Conservation (phyloP, 2,329 filamentous ascomycete genomes). For the Penicillium corylophilum region DNA sequence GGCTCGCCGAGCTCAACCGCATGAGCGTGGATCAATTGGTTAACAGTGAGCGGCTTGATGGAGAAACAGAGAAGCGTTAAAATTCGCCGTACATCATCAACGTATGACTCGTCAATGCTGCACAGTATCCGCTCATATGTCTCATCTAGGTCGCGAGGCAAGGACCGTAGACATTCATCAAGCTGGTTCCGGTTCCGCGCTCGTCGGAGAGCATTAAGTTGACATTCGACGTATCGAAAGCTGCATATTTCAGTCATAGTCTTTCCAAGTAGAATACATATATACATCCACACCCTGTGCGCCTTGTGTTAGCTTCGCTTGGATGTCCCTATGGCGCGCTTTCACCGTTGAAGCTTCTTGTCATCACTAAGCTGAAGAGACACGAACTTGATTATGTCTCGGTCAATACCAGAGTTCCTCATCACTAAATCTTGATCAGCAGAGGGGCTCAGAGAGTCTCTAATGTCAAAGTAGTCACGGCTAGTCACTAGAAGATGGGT, state of each 20-base stretch:
- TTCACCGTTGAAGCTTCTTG: conserved; percentile 14
- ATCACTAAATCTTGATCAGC: neutral
- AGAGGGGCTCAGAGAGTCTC: neutral
- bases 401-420: conserved; percentile 12
- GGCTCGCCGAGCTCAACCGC: conserved; percentile 23
- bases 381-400: conserved; percentile 17
- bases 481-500: conserved; percentile 29
- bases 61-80: conserved; percentile 28
- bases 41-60: conserved; percentile 18
- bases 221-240: conserved; percentile 33
- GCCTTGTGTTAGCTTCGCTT: neutral
- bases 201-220: conserved; percentile 17
- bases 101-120: conserved; percentile 15
- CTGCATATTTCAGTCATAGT: conserved; percentile 13
- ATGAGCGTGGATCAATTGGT: conserved; percentile 25
- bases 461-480: conserved; percentile 15
- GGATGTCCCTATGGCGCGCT: conserved; percentile 11
- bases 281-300: conserved; percentile 13
- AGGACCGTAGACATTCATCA: conserved; percentile 20
- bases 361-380: conserved; percentile 7
- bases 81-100: conserved; percentile 23
- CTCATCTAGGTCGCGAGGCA: conserved; percentile 29
- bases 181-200: conserved; percentile 20
- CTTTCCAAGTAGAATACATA: neutral
- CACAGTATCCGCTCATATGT: conserved; percentile 33